Conservation (phyloP, 305 asterid species). For the Caryopteris hybrid region DNA sequence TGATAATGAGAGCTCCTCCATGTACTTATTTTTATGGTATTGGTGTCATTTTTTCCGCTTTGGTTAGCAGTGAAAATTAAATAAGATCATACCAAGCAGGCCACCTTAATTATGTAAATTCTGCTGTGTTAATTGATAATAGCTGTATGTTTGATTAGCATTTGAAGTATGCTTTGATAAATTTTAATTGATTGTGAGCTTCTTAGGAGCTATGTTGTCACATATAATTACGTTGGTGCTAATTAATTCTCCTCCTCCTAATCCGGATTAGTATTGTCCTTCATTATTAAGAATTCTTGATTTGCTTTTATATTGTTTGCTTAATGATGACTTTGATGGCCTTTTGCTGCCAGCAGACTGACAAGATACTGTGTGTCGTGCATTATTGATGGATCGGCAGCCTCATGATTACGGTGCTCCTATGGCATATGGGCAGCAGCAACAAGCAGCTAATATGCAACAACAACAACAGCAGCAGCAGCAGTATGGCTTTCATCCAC, state of each 20-base stretch:
- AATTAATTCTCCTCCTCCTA: too few species aligned
- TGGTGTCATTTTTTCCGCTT: neutral
- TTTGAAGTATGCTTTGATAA: neutral
- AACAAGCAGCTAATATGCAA: conserved; percentile 34
- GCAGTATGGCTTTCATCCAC: conserved; percentile 83
- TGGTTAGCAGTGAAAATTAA: neutral
- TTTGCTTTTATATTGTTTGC: neutral
- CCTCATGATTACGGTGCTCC: conserved; percentile 83
- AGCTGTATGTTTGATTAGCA: neutral
- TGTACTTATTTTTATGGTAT: neutral
- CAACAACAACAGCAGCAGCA: conserved; percentile 48
- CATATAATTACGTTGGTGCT: too few species aligned
- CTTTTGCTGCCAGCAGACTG: neutral
- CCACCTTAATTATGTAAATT: neutral
- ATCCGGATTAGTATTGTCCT: neutral
- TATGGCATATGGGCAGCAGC: conserved; percentile 77
- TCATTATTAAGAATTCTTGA: neutral
- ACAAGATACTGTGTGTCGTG: neutral
- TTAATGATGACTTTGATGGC: neutral
- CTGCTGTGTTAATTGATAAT: neutral
- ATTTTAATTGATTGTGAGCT: too few species aligned
- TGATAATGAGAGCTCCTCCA: neutral
- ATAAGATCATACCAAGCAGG: neutral
- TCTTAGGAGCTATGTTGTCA: too few species aligned
- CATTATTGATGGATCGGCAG: conserved; percentile 67